Percentiles rank a stretch among this genome's conserved stretches.
phyloP scores from a whole-genome alignment of 805 yeast genomes.

The Wickerhamomyces rabaulensis region DNA sequence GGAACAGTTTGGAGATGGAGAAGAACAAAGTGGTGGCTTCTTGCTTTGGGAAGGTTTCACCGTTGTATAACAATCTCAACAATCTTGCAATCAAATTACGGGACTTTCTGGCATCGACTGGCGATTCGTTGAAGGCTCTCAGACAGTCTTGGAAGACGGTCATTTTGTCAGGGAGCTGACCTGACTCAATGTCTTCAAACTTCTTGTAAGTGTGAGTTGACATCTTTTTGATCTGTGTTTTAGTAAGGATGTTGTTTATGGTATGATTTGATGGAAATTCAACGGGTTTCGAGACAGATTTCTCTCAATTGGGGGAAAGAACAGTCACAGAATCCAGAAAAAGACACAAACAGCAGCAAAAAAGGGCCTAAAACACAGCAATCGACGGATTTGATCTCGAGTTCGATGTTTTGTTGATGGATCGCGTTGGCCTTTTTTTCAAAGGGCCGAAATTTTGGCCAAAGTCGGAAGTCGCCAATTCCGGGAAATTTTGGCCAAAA shows the following conservation, averaged over 20 bases:
- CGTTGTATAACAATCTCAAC: constrained; percentile 74
- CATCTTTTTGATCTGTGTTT: constrained; percentile 37
- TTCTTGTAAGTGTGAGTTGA: constrained; percentile 81
- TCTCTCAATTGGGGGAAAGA: background rate
- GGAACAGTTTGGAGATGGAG: constrained; percentile 90
- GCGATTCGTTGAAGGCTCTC: constrained; percentile 87
- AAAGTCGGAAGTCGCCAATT: background rate
- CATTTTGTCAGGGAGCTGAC: constrained; percentile 86
- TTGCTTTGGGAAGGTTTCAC: constrained; percentile 79
- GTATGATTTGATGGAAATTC: background rate
- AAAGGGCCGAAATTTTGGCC: background rate
- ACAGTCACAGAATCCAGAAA: background rate
- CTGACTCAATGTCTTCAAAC: constrained; percentile 69
- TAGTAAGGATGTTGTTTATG: background rate
- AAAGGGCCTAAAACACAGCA: background rate
- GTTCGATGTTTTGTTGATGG: constrained; percentile 2
- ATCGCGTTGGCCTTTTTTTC: background rate
- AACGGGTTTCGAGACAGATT: background rate
- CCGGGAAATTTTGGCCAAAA: background rate
- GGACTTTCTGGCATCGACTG: constrained; percentile 83
- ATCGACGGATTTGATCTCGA: constrained; percentile 4
- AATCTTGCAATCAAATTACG: constrained; percentile 78
- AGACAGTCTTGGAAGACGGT: constrained; percentile 94
- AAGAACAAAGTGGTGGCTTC: constrained; percentile 93
- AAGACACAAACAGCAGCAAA: too few species aligned